Evolutionary conservation across 306 rosid genomes (phyloP).

Genomic region (Rosa rugosa): DNA sequence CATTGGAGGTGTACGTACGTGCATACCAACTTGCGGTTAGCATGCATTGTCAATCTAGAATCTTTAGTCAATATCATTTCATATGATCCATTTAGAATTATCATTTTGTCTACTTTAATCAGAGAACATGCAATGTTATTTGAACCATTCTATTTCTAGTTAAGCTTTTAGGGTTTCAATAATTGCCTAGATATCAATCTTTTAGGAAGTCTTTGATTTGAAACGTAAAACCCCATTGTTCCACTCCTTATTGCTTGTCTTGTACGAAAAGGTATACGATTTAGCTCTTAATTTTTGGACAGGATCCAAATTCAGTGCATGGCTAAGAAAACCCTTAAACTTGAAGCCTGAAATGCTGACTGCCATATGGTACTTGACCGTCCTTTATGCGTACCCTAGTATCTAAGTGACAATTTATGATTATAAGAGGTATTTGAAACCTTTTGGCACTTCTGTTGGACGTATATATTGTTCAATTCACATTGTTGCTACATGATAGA

Average conservation of each 20-base stretch:
- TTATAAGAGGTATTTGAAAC: background rate
- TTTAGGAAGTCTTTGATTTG: background rate
- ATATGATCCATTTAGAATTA: background rate
- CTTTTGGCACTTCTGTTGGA: background rate
- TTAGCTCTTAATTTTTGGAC: background rate
- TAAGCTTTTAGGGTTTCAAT: background rate
- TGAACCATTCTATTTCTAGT: background rate
- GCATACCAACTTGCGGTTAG: background rate
- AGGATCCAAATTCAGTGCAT: background rate
- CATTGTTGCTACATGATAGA: background rate
- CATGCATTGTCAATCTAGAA: background rate
- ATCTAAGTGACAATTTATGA: conserved; percentile 12
- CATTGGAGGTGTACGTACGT: background rate
- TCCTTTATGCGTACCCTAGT: background rate
- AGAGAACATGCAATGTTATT: background rate
- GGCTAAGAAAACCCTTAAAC: background rate
- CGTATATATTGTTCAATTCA: background rate
- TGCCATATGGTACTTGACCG: background rate
- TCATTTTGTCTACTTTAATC: background rate
- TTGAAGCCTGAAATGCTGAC: background rate
- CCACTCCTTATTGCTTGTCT: background rate
- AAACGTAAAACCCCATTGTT: background rate
- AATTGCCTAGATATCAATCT: background rate
- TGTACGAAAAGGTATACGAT: background rate
- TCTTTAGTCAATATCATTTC: background rate